Evolutionary conservation across 352 stramenopile genomes (phyloP), one percentile per base, ranked within the genome.

Genomic region (Globisporangium recalcitrans): DNA sequence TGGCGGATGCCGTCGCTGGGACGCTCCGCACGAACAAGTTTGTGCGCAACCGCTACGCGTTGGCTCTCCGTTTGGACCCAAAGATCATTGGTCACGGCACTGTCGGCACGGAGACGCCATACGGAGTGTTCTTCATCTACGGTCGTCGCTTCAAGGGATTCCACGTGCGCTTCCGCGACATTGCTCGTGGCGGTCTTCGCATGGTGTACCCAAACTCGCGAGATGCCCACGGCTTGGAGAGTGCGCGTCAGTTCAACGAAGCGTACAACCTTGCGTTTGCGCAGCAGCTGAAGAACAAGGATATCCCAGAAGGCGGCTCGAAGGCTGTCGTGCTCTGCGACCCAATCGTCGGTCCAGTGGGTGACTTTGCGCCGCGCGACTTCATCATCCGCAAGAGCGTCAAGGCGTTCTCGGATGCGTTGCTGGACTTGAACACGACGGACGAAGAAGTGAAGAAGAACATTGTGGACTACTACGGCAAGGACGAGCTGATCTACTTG

Each of bases 51-150:
- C 80, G 83, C n/a, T 94, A 93, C 65, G 83, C 86, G 57, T 60
- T 95, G 63, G 78, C 86, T 44, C 72, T 95, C 27, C 83, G 86
- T 34, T 70, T 95, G 69, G 81, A 95, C 68, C 80, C 83, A 0
- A 73, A 74, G 57, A 78, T 95, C 70, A 88, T 93, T 70, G 85
- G 83, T 34, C 88, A 91, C 68, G 82, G 85, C 47, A 89, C 83
- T 0, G 79, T 93, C 9, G 79, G 82, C 63, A 93, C 88, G 71
- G 89, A 98, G 62, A 83, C 86, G 11, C 97, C 97, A 13, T 99
- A 95, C 71, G 96, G 95, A 14, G 86, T 99, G 14, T 98, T 99
- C 73, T 98, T 98, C 73, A 95, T 96, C 60, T 97, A 98, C 74
- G 97, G 97, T 5, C 85, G 94, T 62, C 90, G 96, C 32, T 99